Evolutionary conservation across 768 basidiomycete species (phyloP).

Genomic region (Favolaschia claudopus): DNA sequence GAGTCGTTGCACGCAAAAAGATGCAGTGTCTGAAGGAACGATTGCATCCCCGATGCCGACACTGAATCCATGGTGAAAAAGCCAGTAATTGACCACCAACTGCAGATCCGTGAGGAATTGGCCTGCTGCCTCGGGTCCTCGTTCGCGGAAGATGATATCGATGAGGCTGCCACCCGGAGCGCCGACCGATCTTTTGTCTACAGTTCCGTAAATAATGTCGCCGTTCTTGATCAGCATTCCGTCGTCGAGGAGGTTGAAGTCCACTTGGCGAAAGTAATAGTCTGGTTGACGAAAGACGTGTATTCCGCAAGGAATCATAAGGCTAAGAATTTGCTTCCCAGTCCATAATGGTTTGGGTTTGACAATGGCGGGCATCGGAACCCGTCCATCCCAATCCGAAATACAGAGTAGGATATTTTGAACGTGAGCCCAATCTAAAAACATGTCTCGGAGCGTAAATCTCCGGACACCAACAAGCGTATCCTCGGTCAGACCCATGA

Average conservation of each 20-base stretch:
- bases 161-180: constrained; percentile 93
- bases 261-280: constrained; percentile 64
- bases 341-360: constrained; percentile 99
- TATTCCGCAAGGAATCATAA: constrained; percentile 94
- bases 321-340: constrained; percentile 93
- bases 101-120: constrained; percentile 94
- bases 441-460: constrained; percentile 94
- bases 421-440: constrained; percentile 94
- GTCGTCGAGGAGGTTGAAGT: constrained; percentile 90
- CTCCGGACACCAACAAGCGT: constrained; percentile 97
- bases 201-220: constrained; percentile 92
- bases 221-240: constrained; percentile 98
- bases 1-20: constrained; percentile 82
- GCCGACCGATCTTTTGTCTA: constrained; percentile 98
- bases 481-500: constrained; percentile 99
- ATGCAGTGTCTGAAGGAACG: constrained; percentile 89
- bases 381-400: constrained; percentile 93
- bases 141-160: constrained; percentile 97
- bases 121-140: constrained; percentile 92
- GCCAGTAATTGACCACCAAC: constrained; percentile 97
- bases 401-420: constrained; percentile 99
- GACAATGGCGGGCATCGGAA: constrained; percentile 93
- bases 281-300: constrained; percentile 88
- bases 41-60: constrained; percentile 99
- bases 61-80: constrained; percentile 98